Conservation (phyloP, 1,284 basidiomycete species). For the Ganoderma leucocontextum region DNA sequence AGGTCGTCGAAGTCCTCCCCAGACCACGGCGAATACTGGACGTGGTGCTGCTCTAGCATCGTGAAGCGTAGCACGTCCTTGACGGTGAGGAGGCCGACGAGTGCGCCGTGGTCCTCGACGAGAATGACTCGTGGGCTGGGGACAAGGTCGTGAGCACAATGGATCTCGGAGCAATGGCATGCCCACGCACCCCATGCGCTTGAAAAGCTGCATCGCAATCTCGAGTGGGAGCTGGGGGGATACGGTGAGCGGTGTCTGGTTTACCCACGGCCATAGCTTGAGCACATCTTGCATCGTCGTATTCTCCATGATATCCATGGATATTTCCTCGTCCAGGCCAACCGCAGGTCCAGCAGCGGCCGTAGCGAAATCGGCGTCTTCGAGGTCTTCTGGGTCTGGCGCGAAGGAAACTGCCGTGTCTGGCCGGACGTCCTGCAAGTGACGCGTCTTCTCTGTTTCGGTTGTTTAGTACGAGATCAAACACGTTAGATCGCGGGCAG, state of each 20-base stretch:
- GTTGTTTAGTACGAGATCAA: background rate
- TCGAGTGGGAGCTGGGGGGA: slow-evolving; percentile 94
- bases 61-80: slow-evolving; percentile 95
- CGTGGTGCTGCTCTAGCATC: slow-evolving; percentile 48
- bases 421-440: slow-evolving; percentile 64
- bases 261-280: slow-evolving; percentile 91
- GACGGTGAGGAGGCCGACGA: slow-evolving; percentile 92
- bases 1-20: slow-evolving; percentile 58
- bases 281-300: slow-evolving; percentile 65
- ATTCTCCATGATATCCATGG: slow-evolving; percentile 66
- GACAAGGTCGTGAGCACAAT: background rate
- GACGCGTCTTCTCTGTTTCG: slow-evolving; percentile 73
- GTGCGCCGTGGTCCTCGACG: slow-evolving; percentile 84
- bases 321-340: slow-evolving; percentile 73
- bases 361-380: slow-evolving; percentile 57
- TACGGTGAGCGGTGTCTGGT: slow-evolving; percentile 94
- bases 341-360: slow-evolving; percentile 60
- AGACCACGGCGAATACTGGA: slow-evolving; percentile 55
- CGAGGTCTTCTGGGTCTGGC: slow-evolving; percentile 51
- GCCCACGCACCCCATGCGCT: slow-evolving; percentile 87
- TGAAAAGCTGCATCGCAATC: slow-evolving; percentile 96
- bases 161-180: no score
- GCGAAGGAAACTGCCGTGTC: slow-evolving; percentile 81
- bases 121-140: slow-evolving; percentile 91
- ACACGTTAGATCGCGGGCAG: background rate